Evolutionary conservation across 345 rosid species (phyloP).

Genomic region (Linum usitatissimum): DNA sequence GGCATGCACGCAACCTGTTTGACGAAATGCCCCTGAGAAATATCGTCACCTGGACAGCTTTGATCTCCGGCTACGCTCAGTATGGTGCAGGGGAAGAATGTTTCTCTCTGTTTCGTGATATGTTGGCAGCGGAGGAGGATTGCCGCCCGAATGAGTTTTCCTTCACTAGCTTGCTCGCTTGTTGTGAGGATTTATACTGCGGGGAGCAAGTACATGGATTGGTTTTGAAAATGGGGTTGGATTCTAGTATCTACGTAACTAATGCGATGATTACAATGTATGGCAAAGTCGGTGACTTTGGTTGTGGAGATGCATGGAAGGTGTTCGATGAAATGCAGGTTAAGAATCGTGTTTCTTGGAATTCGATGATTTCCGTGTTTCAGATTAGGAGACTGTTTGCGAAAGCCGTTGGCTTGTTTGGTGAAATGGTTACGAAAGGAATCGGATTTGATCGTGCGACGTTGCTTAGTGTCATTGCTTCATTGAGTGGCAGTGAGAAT

Average conservation of each 20-base stretch:
- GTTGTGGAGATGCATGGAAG: slow-evolving; percentile 44
- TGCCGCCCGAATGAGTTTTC: slow-evolving; percentile 64
- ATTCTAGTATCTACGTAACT: slow-evolving; percentile 39
- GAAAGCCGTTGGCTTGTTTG: slow-evolving; percentile 36
- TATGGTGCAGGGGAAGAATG: slow-evolving; percentile 36
- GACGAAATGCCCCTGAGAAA: slow-evolving; percentile 61
- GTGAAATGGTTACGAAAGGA: slow-evolving; percentile 39
- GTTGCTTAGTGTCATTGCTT: slow-evolving; percentile 51
- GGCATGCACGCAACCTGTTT: slow-evolving; percentile 40
- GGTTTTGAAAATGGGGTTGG: slow-evolving; percentile 49
- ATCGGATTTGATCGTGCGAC: slow-evolving; percentile 64
- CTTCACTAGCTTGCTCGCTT: slow-evolving; percentile 54
- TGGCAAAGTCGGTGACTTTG: slow-evolving; percentile 21
- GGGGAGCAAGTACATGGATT: slow-evolving; percentile 70
- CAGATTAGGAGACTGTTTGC: slow-evolving; percentile 33
- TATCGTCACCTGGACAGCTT: slow-evolving; percentile 67
- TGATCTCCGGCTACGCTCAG: slow-evolving; percentile 63
- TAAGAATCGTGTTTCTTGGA: slow-evolving; percentile 58
- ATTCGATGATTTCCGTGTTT: slow-evolving; percentile 70
- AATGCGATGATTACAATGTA: slow-evolving; percentile 74
- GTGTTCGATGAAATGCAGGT: slow-evolving; percentile 41
- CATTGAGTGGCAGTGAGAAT: slow-evolving; percentile 34
- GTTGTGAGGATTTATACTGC: slow-evolving; percentile 26
- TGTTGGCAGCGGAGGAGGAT: slow-evolving; percentile 28
- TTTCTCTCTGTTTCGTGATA: slow-evolving; percentile 35